Evolutionary conservation across 1,284 basidiomycete species (phyloP).

Genomic region (Hemileia vastatrix): DNA sequence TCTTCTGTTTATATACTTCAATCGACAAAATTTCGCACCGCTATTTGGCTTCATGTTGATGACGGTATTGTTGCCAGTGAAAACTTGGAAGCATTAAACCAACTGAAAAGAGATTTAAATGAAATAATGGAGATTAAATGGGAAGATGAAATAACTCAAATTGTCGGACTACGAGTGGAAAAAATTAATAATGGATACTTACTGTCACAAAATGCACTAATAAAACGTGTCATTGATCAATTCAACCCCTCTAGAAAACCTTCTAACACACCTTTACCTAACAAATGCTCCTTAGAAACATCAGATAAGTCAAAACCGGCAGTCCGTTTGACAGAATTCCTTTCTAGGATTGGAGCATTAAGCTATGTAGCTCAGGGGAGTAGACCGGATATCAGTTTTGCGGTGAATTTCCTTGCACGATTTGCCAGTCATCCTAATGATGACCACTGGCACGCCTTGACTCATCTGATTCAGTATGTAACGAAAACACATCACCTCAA

Average conservation of each 20-base stretch:
- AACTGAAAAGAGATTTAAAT: neutral
- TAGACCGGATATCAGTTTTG: neutral
- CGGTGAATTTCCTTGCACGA: neutral
- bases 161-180: neutral
- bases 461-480: neutral
- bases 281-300: no score
- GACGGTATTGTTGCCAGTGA: slow-evolving; percentile 2
- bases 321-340: no score
- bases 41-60: slow-evolving; percentile 3
- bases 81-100: neutral
- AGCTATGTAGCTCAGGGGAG: no score
- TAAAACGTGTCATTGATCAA: neutral
- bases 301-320: no score
- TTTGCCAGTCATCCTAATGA: neutral
- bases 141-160: neutral
- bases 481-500: no score
- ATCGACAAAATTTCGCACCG: no score
- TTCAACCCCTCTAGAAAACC: no score
- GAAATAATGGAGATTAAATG: neutral
- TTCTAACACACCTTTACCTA: no score
- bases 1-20: no score
- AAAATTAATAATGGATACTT: neutral
- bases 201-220: neutral
- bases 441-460: neutral
- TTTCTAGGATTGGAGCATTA: no score